phyloP scores from a whole-genome alignment of 208 protist species.

The Acanthamoeba quina region DNA sequence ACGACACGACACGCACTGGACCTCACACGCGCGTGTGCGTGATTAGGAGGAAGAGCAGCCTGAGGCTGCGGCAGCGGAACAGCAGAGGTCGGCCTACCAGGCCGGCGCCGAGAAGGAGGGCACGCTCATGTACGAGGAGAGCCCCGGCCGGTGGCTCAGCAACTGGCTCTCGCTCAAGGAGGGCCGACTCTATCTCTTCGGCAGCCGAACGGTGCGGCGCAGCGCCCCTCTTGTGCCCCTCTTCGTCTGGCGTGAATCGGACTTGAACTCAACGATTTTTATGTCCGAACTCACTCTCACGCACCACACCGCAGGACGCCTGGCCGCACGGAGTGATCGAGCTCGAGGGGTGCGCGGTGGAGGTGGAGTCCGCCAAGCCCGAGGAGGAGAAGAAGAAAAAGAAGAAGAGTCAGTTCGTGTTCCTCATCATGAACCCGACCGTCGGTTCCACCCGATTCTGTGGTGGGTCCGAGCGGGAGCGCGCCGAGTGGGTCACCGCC shows the following conservation, averaged over 20 bases:
- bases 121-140: conserved; percentile 43
- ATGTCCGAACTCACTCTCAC: too few species aligned
- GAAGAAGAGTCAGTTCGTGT: conserved; percentile 44
- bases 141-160: conserved; percentile 26
- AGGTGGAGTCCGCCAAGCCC: conserved; percentile 11
- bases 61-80: background rate
- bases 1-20: background rate
- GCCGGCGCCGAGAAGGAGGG: conserved; percentile 28
- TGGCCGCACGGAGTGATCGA: conserved; percentile 49
- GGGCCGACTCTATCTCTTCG: conserved; percentile 24
- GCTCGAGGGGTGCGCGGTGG: conserved; percentile 29
- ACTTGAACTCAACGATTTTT: background rate
- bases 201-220: conserved; percentile 3
- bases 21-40: background rate
- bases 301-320: background rate
- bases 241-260: background rate
- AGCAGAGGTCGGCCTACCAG: conserved; percentile 11
- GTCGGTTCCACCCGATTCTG: conserved; percentile 20
- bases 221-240: background rate
- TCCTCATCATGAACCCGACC: conserved; percentile 42
- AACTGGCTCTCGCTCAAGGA: conserved; percentile 53
- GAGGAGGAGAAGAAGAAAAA: conserved; percentile 54
- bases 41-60: background rate
- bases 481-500: conserved; percentile 29
- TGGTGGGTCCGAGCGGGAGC: background rate